Evolutionary conservation across 257 asterid species (phyloP).

Genomic region (Cordia subcordata): DNA sequence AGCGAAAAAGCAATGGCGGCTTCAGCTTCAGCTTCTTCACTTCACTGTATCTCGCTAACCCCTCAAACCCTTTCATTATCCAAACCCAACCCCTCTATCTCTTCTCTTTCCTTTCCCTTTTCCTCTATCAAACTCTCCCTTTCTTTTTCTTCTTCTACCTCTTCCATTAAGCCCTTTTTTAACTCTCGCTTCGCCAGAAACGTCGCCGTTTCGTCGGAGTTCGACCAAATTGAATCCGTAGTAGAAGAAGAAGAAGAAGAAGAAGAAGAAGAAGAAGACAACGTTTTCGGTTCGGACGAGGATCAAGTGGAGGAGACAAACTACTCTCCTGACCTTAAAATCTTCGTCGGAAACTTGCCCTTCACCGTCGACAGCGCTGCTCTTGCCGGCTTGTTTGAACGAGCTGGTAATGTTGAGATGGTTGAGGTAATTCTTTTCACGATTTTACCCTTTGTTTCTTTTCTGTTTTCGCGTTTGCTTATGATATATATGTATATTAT

Average conservation of each 20-base stretch:
- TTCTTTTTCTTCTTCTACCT: slow-evolving; percentile 14
- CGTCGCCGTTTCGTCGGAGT: slow-evolving; percentile 60
- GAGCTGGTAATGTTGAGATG: slow-evolving; percentile 80
- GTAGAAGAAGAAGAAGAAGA: slow-evolving; percentile 19
- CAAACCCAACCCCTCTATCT: slow-evolving; percentile 18
- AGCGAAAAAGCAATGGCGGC: slow-evolving; percentile 34
- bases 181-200: slow-evolving; percentile 31
- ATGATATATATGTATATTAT: no score
- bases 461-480: neutral
- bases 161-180: slow-evolving; percentile 9
- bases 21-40: slow-evolving; percentile 43
- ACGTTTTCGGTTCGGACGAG: slow-evolving; percentile 8
- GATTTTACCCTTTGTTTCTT: neutral
- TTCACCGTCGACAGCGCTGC: slow-evolving; percentile 66
- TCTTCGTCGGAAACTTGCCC: slow-evolving; percentile 87
- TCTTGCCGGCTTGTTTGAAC: slow-evolving; percentile 77
- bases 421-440: slow-evolving; percentile 60
- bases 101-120: slow-evolving; percentile 29
- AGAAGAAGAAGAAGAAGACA: slow-evolving; percentile 28
- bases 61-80: slow-evolving; percentile 47
- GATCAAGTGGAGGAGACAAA: slow-evolving; percentile 17
- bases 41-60: slow-evolving; percentile 47
- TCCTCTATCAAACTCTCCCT: slow-evolving; percentile 41
- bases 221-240: slow-evolving; percentile 17
- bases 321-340: slow-evolving; percentile 62